Evolutionary conservation across 305 asterid genomes (phyloP).

Genomic region (Solanum hybrid): DNA sequence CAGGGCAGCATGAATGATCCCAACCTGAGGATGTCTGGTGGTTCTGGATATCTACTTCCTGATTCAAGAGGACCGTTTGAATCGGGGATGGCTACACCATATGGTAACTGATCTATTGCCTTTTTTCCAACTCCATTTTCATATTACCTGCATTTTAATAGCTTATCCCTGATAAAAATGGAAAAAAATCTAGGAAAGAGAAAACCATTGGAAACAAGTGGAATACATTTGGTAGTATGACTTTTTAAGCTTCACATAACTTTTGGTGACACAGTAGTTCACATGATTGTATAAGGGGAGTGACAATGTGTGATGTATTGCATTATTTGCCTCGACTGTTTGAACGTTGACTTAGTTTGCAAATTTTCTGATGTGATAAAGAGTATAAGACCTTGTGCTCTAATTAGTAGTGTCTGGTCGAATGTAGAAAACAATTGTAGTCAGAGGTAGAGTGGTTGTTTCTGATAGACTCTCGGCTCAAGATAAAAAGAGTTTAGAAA

Average conservation of each 20-base stretch:
- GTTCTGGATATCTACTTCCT: constrained; percentile 1
- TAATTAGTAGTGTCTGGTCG: background rate
- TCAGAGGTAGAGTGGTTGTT: background rate
- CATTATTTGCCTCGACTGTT: background rate
- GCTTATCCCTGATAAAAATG: background rate
- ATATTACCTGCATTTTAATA: background rate
- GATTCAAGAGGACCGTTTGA: constrained; percentile 7
- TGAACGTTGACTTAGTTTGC: background rate
- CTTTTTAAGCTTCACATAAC: background rate
- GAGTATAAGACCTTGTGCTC: background rate
- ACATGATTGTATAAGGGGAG: background rate
- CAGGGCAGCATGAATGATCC: constrained; percentile 6
- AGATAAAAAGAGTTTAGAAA: background rate
- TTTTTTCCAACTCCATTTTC: background rate
- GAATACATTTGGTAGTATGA: background rate
- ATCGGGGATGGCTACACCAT: constrained; percentile 9
- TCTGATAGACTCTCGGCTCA: background rate
- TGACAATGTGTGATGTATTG: background rate
- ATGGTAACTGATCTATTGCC: constrained; percentile 9
- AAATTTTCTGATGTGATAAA: background rate
- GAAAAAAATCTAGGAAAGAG: background rate
- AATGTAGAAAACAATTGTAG: background rate
- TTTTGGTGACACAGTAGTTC: background rate
- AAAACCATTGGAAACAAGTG: background rate
- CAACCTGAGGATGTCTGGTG: constrained; percentile 3